phyloP scores from a whole-genome alignment of 371 early-diverging fungal genomes.

The Rhizomucor miehei region DNA sequence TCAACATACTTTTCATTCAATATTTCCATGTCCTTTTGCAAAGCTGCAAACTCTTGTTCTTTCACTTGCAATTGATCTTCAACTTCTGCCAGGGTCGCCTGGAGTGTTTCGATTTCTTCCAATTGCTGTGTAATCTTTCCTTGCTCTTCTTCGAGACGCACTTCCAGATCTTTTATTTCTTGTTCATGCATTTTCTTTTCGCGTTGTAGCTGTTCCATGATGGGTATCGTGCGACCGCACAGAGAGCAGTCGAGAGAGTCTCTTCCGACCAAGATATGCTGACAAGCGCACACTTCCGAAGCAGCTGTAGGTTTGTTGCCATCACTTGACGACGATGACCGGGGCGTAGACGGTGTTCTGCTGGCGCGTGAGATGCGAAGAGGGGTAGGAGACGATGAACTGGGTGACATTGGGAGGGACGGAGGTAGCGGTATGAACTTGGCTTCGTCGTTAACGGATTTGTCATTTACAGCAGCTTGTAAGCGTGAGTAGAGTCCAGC shows the following conservation, averaged over 20 bases:
- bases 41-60: constrained; percentile 40
- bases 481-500: constrained; percentile 54
- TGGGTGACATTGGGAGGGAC: constrained; percentile 40
- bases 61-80: constrained; percentile 44
- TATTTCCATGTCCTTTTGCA: constrained; percentile 56
- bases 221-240: constrained; percentile 56
- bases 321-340: constrained; percentile 9
- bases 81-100: constrained; percentile 41
- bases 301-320: not conserved
- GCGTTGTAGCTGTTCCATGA: constrained; percentile 43
- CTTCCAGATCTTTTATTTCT: constrained; percentile 42
- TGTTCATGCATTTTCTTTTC: constrained; percentile 44
- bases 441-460: constrained; percentile 27
- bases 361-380: constrained; percentile 8
- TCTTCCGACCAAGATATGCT: constrained; percentile 25
- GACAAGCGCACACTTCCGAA: constrained; percentile 40
- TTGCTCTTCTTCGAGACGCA: constrained; percentile 44
- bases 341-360: constrained; percentile 5
- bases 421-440: constrained; percentile 44
- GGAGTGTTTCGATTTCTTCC: constrained; percentile 36
- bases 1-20: constrained; percentile 73
- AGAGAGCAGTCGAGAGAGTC: constrained; percentile 42
- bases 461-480: constrained; percentile 44
- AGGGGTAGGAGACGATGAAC: constrained; percentile 33
- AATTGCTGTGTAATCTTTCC: constrained; percentile 40